A percentile compares a stretch with the other conserved stretches of the same genome.
Conservation (phyloP, 495 filamentous ascomycete species). For the Hypoxylon trugodes region DNA sequence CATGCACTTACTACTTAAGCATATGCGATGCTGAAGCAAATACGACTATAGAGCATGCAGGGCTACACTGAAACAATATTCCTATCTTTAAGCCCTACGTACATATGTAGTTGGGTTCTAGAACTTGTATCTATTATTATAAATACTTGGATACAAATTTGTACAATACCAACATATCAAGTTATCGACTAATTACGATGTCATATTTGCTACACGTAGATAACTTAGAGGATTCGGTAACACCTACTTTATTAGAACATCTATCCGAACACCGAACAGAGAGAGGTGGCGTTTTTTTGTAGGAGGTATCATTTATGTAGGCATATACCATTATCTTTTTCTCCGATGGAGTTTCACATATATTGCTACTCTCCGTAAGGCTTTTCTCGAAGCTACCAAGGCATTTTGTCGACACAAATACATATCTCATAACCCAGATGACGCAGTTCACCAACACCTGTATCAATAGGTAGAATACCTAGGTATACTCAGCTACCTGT, state of each 20-base stretch:
- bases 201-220: no score
- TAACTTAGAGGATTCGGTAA: no score
- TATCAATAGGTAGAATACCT: no score
- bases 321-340: not conserved
- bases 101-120: no score
- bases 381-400: not conserved
- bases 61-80: slow-evolving; percentile 31
- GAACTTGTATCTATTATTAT: no score
- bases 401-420: not conserved
- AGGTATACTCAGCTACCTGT: not conserved
- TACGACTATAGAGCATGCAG: slow-evolving; percentile 33
- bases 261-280: no score
- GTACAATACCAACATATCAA: no score
- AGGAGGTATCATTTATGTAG: not conserved
- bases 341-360: slow-evolving; percentile 22
- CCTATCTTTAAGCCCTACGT: slow-evolving; percentile 6
- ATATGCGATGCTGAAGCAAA: slow-evolving; percentile 24
- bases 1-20: slow-evolving; percentile 11
- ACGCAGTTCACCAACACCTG: slow-evolving; percentile 15
- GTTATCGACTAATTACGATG: no score
- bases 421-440: slow-evolving; percentile 19
- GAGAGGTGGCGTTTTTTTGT: no score
- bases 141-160: no score
- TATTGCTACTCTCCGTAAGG: not conserved
- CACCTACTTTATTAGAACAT: no score